Evolutionary conservation across 202 grass and related monocot species (phyloP).

Genomic region (Eragrostis tef): DNA sequence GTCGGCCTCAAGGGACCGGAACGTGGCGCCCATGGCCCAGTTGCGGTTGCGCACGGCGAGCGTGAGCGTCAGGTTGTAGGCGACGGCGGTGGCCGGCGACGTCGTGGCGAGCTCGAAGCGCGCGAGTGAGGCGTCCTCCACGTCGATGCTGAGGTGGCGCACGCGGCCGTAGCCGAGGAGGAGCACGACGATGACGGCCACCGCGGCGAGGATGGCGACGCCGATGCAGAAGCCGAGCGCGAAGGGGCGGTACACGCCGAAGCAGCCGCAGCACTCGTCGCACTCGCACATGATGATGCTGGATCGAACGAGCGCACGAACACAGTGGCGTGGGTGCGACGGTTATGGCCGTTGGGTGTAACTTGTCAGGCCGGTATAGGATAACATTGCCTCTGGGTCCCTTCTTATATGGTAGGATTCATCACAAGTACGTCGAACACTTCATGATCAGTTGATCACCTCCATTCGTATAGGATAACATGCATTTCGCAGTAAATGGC

Average conservation of each 20-base stretch:
- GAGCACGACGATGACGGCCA: slow-evolving; percentile 12
- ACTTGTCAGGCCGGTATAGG: background rate
- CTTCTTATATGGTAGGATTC: background rate
- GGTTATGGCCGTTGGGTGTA: slow-evolving; percentile 31
- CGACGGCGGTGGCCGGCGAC: slow-evolving; percentile 26
- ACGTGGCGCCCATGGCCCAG: slow-evolving; percentile 46
- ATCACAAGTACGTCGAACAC: background rate
- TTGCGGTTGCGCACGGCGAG: slow-evolving; percentile 51
- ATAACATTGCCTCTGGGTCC: background rate
- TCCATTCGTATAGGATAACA: background rate
- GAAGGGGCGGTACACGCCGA: slow-evolving; percentile 29
- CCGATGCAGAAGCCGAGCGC: slow-evolving; percentile 49
- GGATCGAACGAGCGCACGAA: background rate
- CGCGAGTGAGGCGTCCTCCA: slow-evolving; percentile 51
- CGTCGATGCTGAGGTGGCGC: slow-evolving; percentile 15
- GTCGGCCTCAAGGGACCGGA: slow-evolving; percentile 48
- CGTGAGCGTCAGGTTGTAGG: slow-evolving; percentile 56
- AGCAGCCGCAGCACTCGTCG: slow-evolving; percentile 39
- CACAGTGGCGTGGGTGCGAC: background rate
- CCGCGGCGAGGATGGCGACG: background rate
- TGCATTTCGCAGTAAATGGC: too few species aligned
- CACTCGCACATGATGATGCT: slow-evolving; percentile 42
- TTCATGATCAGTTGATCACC: too few species aligned
- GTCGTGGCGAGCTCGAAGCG: slow-evolving; percentile 39
- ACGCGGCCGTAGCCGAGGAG: slow-evolving; percentile 12